These are phyloP conservation scores for Axilococcus clingmanii DNA, from an alignment of 139 green algal species.

Conservation along the genomic window DNA sequence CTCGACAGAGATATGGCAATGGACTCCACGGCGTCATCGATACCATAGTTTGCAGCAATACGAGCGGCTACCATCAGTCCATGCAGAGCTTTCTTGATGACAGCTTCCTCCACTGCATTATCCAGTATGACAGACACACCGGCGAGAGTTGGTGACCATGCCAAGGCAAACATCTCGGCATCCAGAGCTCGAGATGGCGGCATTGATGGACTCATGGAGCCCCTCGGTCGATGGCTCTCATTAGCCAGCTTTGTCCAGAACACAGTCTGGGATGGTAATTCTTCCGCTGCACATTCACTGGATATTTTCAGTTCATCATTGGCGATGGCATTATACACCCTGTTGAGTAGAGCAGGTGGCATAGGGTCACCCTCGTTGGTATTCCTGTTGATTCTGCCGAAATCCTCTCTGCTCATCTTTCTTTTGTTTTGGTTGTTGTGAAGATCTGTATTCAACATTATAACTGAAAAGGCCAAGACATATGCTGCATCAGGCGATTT, in stretches of 20 bases:
- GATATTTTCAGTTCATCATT: slow-evolving; percentile 65
- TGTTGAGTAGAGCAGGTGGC: slow-evolving; percentile 37
- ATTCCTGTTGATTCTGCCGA: slow-evolving; percentile 68
- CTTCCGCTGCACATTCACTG: slow-evolving; percentile 18
- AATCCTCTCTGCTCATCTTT: slow-evolving; percentile 80
- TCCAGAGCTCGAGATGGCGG: slow-evolving; percentile 33
- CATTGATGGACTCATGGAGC: neutral
- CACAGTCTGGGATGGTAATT: slow-evolving; percentile 29
- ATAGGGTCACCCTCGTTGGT: slow-evolving; percentile 73
- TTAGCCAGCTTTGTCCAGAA: slow-evolving; percentile 50
- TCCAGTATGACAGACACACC: slow-evolving; percentile 88
- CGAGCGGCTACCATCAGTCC: slow-evolving; percentile 44
- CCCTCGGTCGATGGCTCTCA: slow-evolving; percentile 25
- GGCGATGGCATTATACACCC: slow-evolving; percentile 56
- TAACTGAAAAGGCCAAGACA: slow-evolving; percentile 70
- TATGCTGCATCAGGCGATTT: slow-evolving; percentile 59
- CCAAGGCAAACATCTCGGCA: slow-evolving; percentile 79
- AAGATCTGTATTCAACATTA: slow-evolving; percentile 84
- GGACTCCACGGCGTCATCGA: slow-evolving; percentile 62
- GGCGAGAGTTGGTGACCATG: slow-evolving; percentile 82
- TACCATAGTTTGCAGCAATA: slow-evolving; percentile 37
- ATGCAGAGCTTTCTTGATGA: slow-evolving; percentile 31
- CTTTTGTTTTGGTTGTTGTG: slow-evolving; percentile 81
- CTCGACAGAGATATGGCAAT: slow-evolving; percentile 66
- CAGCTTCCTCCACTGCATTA: slow-evolving; percentile 33